phyloP scores from a whole-genome alignment of 2,329 filamentous ascomycete species.

The Exophiala spinifera region DNA sequence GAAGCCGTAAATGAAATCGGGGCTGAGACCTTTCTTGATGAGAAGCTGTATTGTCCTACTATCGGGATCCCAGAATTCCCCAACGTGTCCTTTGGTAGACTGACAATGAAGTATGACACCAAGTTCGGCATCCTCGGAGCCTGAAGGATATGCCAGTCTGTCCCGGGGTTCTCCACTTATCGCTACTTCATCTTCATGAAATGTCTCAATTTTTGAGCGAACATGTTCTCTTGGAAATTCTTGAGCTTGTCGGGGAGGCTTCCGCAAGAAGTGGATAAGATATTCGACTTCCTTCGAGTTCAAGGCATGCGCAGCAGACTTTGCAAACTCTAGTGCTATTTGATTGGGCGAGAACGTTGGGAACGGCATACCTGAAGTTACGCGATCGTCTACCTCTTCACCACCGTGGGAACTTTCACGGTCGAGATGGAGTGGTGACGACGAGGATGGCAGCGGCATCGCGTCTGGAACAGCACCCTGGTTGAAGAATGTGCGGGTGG shows the following conservation, averaged over 20 bases:
- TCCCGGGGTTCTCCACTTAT: background rate
- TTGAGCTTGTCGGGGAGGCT: background rate
- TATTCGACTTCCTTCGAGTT: background rate
- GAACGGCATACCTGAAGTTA: background rate
- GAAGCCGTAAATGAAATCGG: background rate
- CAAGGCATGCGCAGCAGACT: background rate
- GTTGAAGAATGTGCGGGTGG: too few relatives aligned
- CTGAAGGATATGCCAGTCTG: background rate
- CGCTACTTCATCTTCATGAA: background rate
- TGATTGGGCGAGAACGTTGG: background rate
- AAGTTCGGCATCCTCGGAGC: background rate
- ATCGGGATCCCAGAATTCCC: background rate
- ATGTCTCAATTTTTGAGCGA: background rate
- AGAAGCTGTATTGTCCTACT: background rate
- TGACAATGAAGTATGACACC: conserved; percentile 2
- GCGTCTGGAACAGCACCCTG: too few relatives aligned
- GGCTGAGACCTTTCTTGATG: background rate
- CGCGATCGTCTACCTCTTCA: background rate
- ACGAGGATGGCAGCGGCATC: too few relatives aligned
- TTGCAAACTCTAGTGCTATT: background rate
- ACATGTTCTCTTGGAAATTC: background rate
- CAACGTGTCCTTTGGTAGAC: background rate
- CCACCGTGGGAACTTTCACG: background rate
- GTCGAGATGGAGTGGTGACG: too few relatives aligned
- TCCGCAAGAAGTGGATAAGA: background rate